phyloP scores from a whole-genome alignment of 1,284 basidiomycete genomes.

The Hypsizygus ulmarius region DNA sequence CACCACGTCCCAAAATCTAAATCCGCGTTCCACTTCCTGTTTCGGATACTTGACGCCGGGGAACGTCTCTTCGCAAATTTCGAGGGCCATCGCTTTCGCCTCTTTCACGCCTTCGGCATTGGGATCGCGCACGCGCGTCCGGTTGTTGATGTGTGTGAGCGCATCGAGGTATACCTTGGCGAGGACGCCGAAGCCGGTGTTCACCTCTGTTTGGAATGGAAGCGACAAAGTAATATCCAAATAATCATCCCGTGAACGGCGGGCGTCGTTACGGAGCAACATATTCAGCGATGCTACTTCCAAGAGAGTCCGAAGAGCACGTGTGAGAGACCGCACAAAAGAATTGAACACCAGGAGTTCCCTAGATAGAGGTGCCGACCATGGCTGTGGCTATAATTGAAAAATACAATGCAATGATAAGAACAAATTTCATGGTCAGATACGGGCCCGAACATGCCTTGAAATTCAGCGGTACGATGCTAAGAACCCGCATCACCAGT shows the following conservation, averaged over 20 bases:
- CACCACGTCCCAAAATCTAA: constrained; percentile 98
- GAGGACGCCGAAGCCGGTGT: constrained; percentile 96
- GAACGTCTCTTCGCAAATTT: constrained; percentile 94
- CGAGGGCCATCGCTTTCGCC: constrained; percentile 84
- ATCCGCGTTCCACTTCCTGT: constrained; percentile 90
- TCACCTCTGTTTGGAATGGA: constrained; percentile 94
- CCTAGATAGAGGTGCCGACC: constrained; percentile 93
- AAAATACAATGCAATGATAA: constrained; percentile 10
- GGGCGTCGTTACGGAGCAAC: constrained; percentile 86
- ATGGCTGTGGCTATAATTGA: constrained; percentile 64
- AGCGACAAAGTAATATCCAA: constrained; percentile 89
- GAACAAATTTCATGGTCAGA: constrained; percentile 5
- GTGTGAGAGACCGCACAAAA: constrained; percentile 87
- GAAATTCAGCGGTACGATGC: constrained; percentile 91
- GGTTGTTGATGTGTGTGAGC: constrained; percentile 81
- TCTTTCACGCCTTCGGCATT: constrained; percentile 77
- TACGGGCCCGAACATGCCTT: constrained; percentile 56
- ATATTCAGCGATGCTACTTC: constrained; percentile 93
- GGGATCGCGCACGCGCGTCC: constrained; percentile 69
- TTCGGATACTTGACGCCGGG: constrained; percentile 85
- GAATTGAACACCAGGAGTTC: constrained; percentile 98
- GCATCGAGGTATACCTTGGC: constrained; percentile 96
- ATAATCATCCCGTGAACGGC: constrained; percentile 84
- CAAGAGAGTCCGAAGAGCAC: constrained; percentile 85
- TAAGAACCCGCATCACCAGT: constrained; percentile 93